Conservation (phyloP, 1,284 basidiomycete species). For the Ustilago bromivora region DNA sequence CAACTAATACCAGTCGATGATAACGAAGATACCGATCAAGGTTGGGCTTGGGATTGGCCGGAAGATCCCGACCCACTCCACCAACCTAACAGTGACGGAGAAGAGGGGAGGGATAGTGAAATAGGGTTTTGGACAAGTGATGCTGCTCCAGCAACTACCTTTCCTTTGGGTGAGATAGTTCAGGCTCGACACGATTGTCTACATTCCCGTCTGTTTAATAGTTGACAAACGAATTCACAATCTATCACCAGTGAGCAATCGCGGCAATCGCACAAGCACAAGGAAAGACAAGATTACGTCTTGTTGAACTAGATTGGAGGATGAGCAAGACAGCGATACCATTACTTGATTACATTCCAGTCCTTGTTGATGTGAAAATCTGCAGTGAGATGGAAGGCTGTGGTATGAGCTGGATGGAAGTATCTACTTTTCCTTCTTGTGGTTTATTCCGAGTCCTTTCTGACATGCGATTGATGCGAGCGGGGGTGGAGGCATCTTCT, state of each 20-base stretch:
- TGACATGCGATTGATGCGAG: too few species aligned
- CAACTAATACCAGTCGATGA: slow-evolving; percentile 37
- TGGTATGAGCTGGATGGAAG: too few species aligned
- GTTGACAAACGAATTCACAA: slow-evolving; percentile 34
- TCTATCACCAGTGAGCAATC: too few species aligned
- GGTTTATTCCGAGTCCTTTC: too few species aligned
- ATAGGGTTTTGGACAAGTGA: slow-evolving; percentile 44
- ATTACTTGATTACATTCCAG: too few species aligned
- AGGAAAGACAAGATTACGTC: background rate
- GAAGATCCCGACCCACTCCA: slow-evolving; percentile 58
- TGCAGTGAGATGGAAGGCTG: too few species aligned
- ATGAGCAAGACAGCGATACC: too few species aligned
- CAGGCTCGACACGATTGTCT: slow-evolving; percentile 90
- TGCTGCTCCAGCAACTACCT: slow-evolving; percentile 82
- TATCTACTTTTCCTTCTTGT: too few species aligned
- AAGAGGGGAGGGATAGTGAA: slow-evolving; percentile 7
- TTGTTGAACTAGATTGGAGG: too few species aligned
- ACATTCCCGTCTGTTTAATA: slow-evolving; percentile 95
- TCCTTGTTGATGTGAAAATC: too few species aligned
- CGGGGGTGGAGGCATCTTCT: too few species aligned
- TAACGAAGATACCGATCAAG: slow-evolving; percentile 42
- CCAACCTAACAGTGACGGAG: too few species aligned
- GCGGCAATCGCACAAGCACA: background rate
- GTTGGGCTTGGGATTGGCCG: slow-evolving; percentile 66
- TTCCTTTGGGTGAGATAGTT: slow-evolving; percentile 96